Percentiles rank a stretch among this genome's conserved stretches.
phyloP scores from a whole-genome alignment of 495 filamentous ascomycete species.

The Penicillium coffeae region DNA sequence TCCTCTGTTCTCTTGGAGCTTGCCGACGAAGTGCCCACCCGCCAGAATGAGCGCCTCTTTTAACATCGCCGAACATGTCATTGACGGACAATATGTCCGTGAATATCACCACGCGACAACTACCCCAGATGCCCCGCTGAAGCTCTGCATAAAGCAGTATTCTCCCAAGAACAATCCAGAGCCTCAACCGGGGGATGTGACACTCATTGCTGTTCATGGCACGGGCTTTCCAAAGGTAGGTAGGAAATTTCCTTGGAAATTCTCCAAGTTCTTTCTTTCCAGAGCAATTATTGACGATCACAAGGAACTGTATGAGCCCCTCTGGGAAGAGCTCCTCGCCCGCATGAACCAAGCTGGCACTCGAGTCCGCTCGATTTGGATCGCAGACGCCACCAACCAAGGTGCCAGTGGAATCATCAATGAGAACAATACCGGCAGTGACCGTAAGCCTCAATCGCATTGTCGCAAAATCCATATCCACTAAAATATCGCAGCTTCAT shows the following conservation, averaged over 20 bases:
- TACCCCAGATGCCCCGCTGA: slow-evolving; percentile 57
- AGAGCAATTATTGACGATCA: too few species aligned
- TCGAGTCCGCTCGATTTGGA: slow-evolving; percentile 60
- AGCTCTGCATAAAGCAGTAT: slow-evolving; percentile 80
- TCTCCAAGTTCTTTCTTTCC: background rate
- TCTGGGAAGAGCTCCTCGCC: slow-evolving; percentile 61
- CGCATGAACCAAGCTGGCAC: slow-evolving; percentile 45
- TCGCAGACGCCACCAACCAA: slow-evolving; percentile 63
- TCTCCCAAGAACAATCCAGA: slow-evolving; percentile 61
- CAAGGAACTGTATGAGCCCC: slow-evolving; percentile 76
- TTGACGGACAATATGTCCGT: slow-evolving; percentile 65
- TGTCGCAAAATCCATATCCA: background rate
- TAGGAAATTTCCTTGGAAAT: background rate
- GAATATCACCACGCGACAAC: slow-evolving; percentile 65
- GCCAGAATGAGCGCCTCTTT: slow-evolving; percentile 29
- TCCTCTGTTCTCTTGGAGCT: too few species aligned
- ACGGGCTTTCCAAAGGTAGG: slow-evolving; percentile 82
- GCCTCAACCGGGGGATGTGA: slow-evolving; percentile 68
- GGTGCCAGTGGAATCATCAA: slow-evolving; percentile 63
- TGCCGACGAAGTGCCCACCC: too few species aligned
- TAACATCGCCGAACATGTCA: slow-evolving; percentile 54
- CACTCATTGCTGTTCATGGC: slow-evolving; percentile 78
- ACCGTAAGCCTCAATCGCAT: slow-evolving; percentile 59
- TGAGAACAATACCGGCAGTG: slow-evolving; percentile 60
- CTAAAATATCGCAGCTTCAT: slow-evolving; percentile 53